Evolutionary conservation across 2,329 filamentous ascomycete species (phyloP).

Genomic region (Ceratocystis colombiana): DNA sequence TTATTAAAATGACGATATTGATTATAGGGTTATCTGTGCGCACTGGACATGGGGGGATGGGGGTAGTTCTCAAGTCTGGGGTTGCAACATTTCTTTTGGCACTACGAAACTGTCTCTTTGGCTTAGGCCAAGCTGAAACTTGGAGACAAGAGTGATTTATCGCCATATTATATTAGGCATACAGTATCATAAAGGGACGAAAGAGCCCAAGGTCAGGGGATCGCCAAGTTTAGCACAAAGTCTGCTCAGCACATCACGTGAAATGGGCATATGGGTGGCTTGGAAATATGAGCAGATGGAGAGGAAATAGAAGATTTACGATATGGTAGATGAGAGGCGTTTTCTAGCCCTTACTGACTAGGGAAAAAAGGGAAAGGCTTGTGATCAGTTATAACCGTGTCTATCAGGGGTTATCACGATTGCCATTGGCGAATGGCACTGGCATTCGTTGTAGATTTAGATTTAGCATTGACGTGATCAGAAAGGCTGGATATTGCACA

Average conservation of each 20-base stretch:
- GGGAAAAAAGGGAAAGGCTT: background rate
- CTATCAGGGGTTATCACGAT: background rate
- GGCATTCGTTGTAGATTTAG: background rate
- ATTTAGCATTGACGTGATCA: background rate
- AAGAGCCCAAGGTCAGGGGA: background rate
- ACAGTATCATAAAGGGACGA: background rate
- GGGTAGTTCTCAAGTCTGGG: background rate
- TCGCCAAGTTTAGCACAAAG: background rate
- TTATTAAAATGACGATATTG: too few species aligned
- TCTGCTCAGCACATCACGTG: background rate
- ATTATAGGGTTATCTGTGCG: background rate
- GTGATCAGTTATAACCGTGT: background rate
- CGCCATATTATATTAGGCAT: background rate
- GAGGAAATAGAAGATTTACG: background rate
- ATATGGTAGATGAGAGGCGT: background rate
- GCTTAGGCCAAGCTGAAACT: constrained; percentile 1
- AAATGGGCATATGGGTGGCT: background rate
- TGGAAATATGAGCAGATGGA: background rate
- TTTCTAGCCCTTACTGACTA: background rate
- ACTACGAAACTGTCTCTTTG: background rate
- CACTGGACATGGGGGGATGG: background rate
- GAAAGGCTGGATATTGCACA: too few species aligned
- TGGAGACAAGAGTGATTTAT: background rate
- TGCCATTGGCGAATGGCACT: background rate
- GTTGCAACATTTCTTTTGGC: background rate